Percentiles rank a stretch among this genome's conserved stretches.
phyloP scores from a whole-genome alignment of 768 basidiomycete species.

The Phlebiopsis gigantea region DNA sequence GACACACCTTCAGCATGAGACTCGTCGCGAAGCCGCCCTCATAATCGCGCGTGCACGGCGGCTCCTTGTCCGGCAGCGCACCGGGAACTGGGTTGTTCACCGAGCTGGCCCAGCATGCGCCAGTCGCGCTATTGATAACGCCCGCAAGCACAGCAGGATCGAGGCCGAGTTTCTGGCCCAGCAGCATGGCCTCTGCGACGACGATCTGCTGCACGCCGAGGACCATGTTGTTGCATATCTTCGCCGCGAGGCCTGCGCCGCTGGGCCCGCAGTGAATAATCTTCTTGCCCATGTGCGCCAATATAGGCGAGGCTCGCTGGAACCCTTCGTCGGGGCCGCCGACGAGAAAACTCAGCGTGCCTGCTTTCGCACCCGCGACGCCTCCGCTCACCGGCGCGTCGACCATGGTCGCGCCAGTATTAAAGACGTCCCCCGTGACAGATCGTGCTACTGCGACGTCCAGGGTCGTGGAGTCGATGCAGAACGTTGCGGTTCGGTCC shows the following conservation, averaged over 20 bases:
- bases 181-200: slow-evolving; percentile 85
- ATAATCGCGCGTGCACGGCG: slow-evolving; percentile 79
- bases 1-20: slow-evolving; percentile 74
- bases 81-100: slow-evolving; percentile 86
- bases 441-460: slow-evolving; percentile 71
- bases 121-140: slow-evolving; percentile 83
- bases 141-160: slow-evolving; percentile 70
- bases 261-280: slow-evolving; percentile 81
- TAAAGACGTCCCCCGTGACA: slow-evolving; percentile 50
- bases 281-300: slow-evolving; percentile 73
- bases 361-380: slow-evolving; percentile 82
- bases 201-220: slow-evolving; percentile 60
- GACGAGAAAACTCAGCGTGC: slow-evolving; percentile 86
- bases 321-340: slow-evolving; percentile 67
- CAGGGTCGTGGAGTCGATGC: slow-evolving; percentile 89
- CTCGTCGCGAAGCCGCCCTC: slow-evolving; percentile 83
- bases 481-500: slow-evolving; percentile 46
- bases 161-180: slow-evolving; percentile 78
- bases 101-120: slow-evolving; percentile 76
- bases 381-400: slow-evolving; percentile 96
- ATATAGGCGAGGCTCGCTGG: slow-evolving; percentile 47
- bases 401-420: slow-evolving; percentile 67
- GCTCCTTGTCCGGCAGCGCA: slow-evolving; percentile 63
- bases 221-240: slow-evolving; percentile 84
- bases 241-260: slow-evolving; percentile 79